These are phyloP conservation scores for Neurospora sp. DNA, from an alignment of 495 filamentous ascomycete genomes.

Conservation along the genomic window DNA sequence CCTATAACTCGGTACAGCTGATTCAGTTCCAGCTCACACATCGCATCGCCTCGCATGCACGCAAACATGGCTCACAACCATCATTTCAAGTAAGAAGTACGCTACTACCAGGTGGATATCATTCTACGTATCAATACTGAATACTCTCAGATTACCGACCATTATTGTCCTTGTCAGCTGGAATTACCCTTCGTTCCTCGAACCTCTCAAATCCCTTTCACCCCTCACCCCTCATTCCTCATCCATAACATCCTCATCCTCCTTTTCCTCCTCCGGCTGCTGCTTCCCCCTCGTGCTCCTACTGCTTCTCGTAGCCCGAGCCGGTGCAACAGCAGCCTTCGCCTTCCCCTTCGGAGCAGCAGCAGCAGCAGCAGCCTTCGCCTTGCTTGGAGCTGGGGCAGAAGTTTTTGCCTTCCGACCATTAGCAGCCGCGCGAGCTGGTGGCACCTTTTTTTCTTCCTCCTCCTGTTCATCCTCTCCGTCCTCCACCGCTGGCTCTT, in stretches of 20 bases:
- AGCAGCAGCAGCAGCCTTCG: constrained; percentile 1
- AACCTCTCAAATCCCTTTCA: not conserved
- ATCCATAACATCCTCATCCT: not conserved
- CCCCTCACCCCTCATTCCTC: not conserved
- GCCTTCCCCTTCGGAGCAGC: constrained; percentile 1
- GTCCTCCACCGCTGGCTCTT: not conserved
- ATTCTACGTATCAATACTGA: not conserved
- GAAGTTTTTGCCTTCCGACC: constrained; percentile 7
- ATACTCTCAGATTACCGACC: not conserved
- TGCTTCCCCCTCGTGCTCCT: constrained; percentile 5
- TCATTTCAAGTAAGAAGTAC: not conserved
- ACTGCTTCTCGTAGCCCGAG: constrained; percentile 2
- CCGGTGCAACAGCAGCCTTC: not conserved
- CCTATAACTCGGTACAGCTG: not conserved
- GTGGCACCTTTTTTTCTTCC: not conserved
- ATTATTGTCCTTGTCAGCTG: too few relatives aligned
- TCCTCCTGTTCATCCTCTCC: not conserved
- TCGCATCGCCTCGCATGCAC: not conserved
- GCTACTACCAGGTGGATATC: not conserved
- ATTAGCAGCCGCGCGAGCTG: constrained; percentile 4
- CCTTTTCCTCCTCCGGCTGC: not conserved
- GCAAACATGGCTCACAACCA: not conserved
- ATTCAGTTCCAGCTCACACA: not conserved
- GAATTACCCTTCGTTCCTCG: not conserved
- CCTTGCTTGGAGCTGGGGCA: constrained; percentile 2